Conservation (phyloP, 129 eudicot genomes). For the Centella asiatica region DNA sequence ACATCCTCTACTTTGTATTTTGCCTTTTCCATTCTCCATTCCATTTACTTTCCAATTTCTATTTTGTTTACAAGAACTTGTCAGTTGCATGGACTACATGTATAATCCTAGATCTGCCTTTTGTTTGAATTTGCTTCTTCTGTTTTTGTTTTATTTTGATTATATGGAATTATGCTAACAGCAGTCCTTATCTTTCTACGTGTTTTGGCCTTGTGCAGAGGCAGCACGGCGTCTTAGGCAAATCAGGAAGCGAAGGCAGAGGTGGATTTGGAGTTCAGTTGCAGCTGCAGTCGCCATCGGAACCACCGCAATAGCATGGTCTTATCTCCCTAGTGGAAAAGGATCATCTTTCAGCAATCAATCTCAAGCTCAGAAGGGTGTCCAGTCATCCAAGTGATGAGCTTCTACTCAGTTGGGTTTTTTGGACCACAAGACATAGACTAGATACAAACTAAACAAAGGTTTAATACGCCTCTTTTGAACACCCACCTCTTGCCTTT, state of each 20-base stretch:
- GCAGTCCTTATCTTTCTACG: not conserved
- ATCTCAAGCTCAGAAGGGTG: conserved; percentile 22
- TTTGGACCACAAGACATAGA: conserved; percentile 4
- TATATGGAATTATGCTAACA: not conserved
- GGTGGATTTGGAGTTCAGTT: conserved; percentile 75
- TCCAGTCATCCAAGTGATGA: conserved; percentile 22
- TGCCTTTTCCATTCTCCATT: not conserved
- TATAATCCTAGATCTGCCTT: not conserved
- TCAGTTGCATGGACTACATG: no score
- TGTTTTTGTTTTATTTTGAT: no score
- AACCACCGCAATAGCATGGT: conserved; percentile 62
- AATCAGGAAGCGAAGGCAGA: conserved; percentile 63
- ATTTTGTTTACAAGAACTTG: not conserved
- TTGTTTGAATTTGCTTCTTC: not conserved
- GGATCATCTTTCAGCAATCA: conserved; percentile 31
- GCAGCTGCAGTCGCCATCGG: conserved; percentile 65
- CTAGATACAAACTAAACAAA: not conserved
- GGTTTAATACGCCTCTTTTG: conserved; percentile 14
- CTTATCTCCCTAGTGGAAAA: conserved; percentile 55
- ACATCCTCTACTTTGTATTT: not conserved
- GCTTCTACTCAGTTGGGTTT: not conserved
- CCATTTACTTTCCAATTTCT: not conserved
- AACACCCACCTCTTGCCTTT: conserved; percentile 1
- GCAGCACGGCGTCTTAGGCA: conserved; percentile 64
- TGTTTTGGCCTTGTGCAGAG: conserved; percentile 30